phyloP scores from a whole-genome alignment of 495 filamentous ascomycete genomes.

The Aspergillus diversus region DNA sequence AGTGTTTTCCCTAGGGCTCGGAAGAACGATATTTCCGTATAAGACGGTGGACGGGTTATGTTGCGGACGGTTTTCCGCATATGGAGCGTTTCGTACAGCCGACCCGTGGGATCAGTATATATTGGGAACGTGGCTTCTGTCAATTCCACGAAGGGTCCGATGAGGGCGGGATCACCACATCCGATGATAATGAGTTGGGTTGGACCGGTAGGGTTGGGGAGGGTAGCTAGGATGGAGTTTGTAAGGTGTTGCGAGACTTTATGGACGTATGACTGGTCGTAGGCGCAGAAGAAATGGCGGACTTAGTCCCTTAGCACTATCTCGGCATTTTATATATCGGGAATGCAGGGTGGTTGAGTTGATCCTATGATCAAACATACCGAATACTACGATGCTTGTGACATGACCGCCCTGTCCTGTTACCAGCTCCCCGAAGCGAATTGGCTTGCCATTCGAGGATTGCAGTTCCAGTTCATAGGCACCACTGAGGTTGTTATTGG shows the following conservation, averaged over 20 bases:
- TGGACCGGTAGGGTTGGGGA: slow-evolving; percentile 23
- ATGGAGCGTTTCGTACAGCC: slow-evolving; percentile 28
- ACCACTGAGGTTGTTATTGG: slow-evolving; percentile 28
- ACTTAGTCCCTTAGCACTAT: slow-evolving; percentile 10
- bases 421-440: slow-evolving; percentile 33
- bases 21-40: slow-evolving; percentile 20
- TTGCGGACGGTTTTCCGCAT: slow-evolving; percentile 26
- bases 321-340: neutral
- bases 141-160: slow-evolving; percentile 29
- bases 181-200: slow-evolving; percentile 35
- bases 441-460: slow-evolving; percentile 12
- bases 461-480: slow-evolving; percentile 32
- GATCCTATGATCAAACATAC: slow-evolving; percentile 7
- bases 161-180: slow-evolving; percentile 28
- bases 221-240: slow-evolving; percentile 23
- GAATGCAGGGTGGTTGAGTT: neutral
- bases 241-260: slow-evolving; percentile 23
- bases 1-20: slow-evolving; percentile 17
- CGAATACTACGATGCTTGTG: slow-evolving; percentile 29
- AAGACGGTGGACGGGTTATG: slow-evolving; percentile 26
- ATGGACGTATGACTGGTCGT: slow-evolving; percentile 35
- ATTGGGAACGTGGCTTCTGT: slow-evolving; percentile 26
- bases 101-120: slow-evolving; percentile 28
- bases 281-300: slow-evolving; percentile 35
- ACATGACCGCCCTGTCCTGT: slow-evolving; percentile 29